Conservation (phyloP, 2,329 filamentous ascomycete species). For the Apiospora saccharicola region DNA sequence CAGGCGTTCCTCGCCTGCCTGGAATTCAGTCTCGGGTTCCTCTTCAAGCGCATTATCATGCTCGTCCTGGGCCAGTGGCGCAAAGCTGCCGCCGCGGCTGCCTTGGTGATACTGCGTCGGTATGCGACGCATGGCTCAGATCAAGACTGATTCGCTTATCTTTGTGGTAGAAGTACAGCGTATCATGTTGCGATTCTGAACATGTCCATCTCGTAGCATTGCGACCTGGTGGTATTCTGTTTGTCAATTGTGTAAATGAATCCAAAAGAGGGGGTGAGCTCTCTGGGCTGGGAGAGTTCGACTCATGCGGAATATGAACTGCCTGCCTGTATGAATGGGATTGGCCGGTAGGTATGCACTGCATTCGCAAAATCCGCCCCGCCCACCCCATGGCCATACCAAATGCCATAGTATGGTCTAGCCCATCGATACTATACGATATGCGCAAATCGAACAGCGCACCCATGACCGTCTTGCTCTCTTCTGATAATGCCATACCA, state of each 20-base stretch:
- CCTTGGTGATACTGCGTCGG: conserved; percentile 17
- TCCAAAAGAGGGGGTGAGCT: not conserved
- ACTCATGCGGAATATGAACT: not conserved
- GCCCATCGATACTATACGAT: not conserved
- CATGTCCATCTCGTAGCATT: not conserved
- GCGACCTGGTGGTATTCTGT: not conserved
- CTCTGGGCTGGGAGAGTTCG: not conserved
- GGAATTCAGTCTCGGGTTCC: not conserved
- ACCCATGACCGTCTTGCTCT: not conserved
- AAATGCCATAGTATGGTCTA: conserved; percentile 12
- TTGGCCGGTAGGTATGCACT: conserved; percentile 4
- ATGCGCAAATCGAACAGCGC: not conserved
- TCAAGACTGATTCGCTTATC: not conserved
- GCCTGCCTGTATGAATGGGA: not conserved
- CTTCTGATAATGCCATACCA: not conserved
- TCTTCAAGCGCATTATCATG: not conserved
- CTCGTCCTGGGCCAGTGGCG: conserved; percentile 27
- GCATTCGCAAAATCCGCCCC: not conserved
- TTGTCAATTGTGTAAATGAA: not conserved
- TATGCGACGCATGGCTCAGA: conserved; percentile 22
- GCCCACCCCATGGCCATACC: not conserved
- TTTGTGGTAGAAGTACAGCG: not conserved
- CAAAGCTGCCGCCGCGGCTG: conserved; percentile 25
- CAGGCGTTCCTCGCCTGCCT: conserved; percentile 22
- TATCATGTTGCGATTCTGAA: not conserved